Evolutionary conservation across 176 grass and related monocot genomes (phyloP), one percentile per base, ranked within the genome.

Genomic region (Oryza meridionalis): DNA sequence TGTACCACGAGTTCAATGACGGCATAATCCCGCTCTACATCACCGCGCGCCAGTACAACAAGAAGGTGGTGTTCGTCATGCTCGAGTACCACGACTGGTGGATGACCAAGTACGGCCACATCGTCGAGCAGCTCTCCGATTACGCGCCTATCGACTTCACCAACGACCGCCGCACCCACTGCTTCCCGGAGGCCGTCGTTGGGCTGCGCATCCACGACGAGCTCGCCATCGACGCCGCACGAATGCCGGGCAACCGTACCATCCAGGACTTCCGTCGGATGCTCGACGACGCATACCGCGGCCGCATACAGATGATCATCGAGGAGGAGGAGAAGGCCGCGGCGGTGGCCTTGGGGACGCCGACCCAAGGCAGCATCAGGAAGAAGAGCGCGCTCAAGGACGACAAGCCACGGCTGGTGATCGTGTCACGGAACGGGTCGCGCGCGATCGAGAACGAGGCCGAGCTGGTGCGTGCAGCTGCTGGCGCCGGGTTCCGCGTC

Each of bases 1-100:
- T 97, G 13, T 97, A 97, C 82, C 94, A 97, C 76, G 94, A 94
- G 86, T 94, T 97, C 85, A 97, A 90, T 84, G 94, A 97, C 51
- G 94, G 92, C 69, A 71, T 94, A 63, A 79, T 97, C 81, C 92
- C 92, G 70, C 94, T 97, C 71, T 94, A 94, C 82, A 79, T 97
- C 88, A 97, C 94, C 14, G 74, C 92, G 2, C 86, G 88, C 22
- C 76, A 35, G 5, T 92, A 86, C 83, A 19, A 76, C 77, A 59
- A 2, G 17, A 81, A 92, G 90, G 95, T 92, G 71, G 81, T 92
- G 11, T 88, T 97, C 22, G 86, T 97, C 25, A 75, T 97, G 73
- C 81, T 92, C 27, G 92, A 97, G 88, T 92, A 94, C 84, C 92
- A 92, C 65, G 86, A 90, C 66, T 94, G 95, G 90, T 97, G 92